These are phyloP conservation scores for Apiospora kogelbergensis DNA, from an alignment of 2,329 filamentous ascomycete genomes.

Conservation along the genomic window DNA sequence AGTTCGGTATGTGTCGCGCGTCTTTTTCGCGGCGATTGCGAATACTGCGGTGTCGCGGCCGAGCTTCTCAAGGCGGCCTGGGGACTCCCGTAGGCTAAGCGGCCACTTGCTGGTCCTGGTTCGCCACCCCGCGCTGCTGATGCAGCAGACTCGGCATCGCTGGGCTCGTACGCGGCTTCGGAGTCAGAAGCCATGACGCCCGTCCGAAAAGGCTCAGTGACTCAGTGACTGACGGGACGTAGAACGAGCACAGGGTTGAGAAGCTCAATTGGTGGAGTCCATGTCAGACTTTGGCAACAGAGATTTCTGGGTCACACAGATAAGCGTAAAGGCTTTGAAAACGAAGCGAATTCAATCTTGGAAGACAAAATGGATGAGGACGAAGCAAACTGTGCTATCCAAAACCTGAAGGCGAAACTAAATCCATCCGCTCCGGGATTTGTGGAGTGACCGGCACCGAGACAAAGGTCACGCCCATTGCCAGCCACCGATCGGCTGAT, in stretches of 20 bases:
- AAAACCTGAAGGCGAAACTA: neutral
- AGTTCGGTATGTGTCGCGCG: neutral
- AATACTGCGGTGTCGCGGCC: neutral
- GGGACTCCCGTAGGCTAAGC: neutral
- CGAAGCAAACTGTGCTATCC: neutral
- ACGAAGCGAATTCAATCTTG: neutral
- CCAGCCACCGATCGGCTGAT: neutral
- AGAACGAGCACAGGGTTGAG: neutral
- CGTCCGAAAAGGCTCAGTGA: neutral
- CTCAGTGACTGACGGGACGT: neutral
- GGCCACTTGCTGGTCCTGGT: neutral
- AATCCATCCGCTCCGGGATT: neutral
- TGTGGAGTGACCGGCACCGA: neutral
- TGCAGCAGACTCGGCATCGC: constrained; percentile 1
- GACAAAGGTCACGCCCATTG: neutral
- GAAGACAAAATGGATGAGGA: neutral
- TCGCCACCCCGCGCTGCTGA: neutral
- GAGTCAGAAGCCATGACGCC: neutral
- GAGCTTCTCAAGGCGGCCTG: neutral
- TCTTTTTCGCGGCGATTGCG: constrained; percentile 4
- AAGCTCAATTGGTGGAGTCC: neutral
- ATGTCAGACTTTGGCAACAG: neutral
- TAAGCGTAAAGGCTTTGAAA: neutral
- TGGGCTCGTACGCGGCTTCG: neutral
- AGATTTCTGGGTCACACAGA: neutral